Conservation (phyloP, 148 eudicot species). For the Simmondsia chinensis region DNA sequence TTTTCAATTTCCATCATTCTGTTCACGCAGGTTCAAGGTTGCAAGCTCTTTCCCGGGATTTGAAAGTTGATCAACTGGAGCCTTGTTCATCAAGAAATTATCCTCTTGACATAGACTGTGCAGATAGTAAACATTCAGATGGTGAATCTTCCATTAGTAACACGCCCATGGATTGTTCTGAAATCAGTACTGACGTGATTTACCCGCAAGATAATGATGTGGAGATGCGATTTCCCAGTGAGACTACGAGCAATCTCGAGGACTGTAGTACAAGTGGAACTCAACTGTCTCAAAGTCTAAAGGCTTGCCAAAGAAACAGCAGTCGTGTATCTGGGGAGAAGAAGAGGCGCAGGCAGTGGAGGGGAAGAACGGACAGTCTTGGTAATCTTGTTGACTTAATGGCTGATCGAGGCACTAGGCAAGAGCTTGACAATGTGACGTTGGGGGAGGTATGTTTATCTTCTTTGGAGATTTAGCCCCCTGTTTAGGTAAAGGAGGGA, state of each 20-base stretch:
- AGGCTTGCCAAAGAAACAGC: conserved; percentile 38
- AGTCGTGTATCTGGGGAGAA: conserved; percentile 42
- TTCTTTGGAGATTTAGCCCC: neutral
- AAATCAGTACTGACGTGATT: conserved; percentile 30
- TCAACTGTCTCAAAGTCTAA: conserved; percentile 23
- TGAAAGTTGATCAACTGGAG: conserved; percentile 19
- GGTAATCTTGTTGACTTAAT: conserved; percentile 22
- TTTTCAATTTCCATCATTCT: neutral
- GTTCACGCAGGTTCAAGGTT: conserved; percentile 21
- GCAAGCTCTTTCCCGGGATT: conserved; percentile 9
- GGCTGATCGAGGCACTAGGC: conserved; percentile 24
- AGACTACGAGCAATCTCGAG: conserved; percentile 35
- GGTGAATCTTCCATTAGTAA: conserved; percentile 43
- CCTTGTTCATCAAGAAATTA: conserved; percentile 32
- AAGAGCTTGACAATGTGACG: conserved; percentile 18
- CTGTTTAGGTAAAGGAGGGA: too few species aligned
- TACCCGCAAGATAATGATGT: conserved; percentile 33
- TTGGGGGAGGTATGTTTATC: conserved; percentile 4
- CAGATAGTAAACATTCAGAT: conserved; percentile 41
- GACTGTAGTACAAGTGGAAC: conserved; percentile 83
- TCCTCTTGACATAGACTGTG: conserved; percentile 28
- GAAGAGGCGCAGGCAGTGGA: conserved; percentile 87
- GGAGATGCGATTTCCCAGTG: conserved; percentile 54
- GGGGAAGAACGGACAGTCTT: conserved; percentile 52
- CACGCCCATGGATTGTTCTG: conserved; percentile 39